Base-by-base conservation (phyloP, 2,329 filamentous ascomycete species). In the Penicillium sp. region DNA sequence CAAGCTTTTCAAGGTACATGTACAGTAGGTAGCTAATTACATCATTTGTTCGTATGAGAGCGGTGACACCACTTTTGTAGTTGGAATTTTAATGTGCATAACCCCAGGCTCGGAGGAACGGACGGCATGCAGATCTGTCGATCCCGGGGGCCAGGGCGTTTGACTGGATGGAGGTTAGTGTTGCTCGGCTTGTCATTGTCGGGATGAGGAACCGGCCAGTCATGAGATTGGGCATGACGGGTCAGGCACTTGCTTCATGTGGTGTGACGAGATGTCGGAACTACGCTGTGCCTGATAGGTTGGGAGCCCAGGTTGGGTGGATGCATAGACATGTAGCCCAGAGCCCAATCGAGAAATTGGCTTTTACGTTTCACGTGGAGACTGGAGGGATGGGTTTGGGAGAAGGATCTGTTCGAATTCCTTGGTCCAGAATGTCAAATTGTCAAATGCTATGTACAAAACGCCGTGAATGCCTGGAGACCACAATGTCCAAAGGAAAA, bases 201-300 rank as follows among this genome's bases (percentile, higher is more conserved):
- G 59, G 62, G 53, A 26, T 19, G 38, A 5, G 19, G 35, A 38
- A 37, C 62, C 62, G 45, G 59, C 59, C 59, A 62, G 60, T 64
- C 6, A 52, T 46, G 10, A 16, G 11, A 11, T 25, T 28, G 13
- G 37, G 4, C n/a, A 13, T 6, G 19, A 26, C n/a, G 19, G 40
- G 26, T 49, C 19, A 14, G 25, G 42, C 11, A 22, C 14, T 22
- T 19, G 16, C 26, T 14, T 49, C 6, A 4, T 28, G 45, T 28
- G 13, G 28, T 26, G 13, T n/a, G 37, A 43, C 42, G 42, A 22
- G 19, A 10, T 25, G 40, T 10, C 7, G 7, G 42, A 25, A 25
- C 3, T 52, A 26, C 26, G 22, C 0, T 14, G 16, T 52, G 22
- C 4, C 11, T 37, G 19, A 22, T 52, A 16, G 13, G 33, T 52